Percentiles rank a stretch among this genome's conserved stretches.
Evolutionary conservation across 179 eudicot genomes (phyloP).

Genomic region (Silene vulgaris): DNA sequence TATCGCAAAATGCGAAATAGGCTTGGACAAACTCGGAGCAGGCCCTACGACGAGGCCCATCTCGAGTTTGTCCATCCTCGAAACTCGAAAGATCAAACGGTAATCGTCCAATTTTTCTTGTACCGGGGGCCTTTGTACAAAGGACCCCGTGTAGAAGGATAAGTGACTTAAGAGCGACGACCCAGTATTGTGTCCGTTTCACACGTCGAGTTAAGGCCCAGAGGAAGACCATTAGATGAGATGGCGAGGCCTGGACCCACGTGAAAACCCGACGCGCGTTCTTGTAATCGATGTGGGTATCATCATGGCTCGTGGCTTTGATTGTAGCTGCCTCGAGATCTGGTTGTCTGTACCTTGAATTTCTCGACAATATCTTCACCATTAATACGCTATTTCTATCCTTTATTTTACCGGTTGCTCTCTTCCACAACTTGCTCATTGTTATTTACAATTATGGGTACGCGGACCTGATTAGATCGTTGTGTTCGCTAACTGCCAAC

Average conservation of each 20-base stretch:
- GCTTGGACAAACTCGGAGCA: slow-evolving; percentile 42
- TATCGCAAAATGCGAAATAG: slow-evolving; percentile 30
- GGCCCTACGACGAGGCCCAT: background rate
- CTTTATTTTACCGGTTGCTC: slow-evolving; percentile 53
- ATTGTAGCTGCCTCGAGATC: slow-evolving; percentile 59
- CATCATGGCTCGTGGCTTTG: slow-evolving; percentile 71
- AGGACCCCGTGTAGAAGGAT: slow-evolving; percentile 63
- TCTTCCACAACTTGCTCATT: slow-evolving; percentile 51
- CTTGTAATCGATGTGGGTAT: slow-evolving; percentile 37
- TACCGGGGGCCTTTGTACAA: too few species aligned
- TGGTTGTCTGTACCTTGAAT: slow-evolving; percentile 42
- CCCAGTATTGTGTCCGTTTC: slow-evolving; percentile 29
- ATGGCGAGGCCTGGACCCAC: slow-evolving; percentile 45
- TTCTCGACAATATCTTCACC: slow-evolving; percentile 29
- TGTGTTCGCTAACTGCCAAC: background rate
- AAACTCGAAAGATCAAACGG: too few species aligned
- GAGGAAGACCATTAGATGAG: slow-evolving; percentile 39
- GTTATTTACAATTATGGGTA: background rate
- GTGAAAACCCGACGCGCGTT: slow-evolving; percentile 44
- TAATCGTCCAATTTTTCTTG: too few species aligned
- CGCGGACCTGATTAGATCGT: background rate
- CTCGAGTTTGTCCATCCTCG: too few species aligned
- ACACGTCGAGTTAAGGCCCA: slow-evolving; percentile 46
- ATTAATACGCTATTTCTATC: slow-evolving; percentile 54
- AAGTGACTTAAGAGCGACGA: slow-evolving; percentile 41